Evolutionary conservation across 2,329 filamentous ascomycete species (phyloP).

Genomic region (Arthroderma sp.): DNA sequence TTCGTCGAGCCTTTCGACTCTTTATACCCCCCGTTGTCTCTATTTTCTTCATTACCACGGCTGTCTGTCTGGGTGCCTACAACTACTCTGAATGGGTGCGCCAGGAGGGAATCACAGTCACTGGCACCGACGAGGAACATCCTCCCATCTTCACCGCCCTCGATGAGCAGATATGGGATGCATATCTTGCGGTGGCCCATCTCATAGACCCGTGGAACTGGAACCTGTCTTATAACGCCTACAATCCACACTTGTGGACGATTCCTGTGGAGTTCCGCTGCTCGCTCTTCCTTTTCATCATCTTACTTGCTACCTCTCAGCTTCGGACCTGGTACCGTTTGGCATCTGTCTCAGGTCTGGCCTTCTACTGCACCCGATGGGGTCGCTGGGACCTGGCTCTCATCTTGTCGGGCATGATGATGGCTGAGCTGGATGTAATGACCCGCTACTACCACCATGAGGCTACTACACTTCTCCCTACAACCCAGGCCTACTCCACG

Average conservation of each 20-base stretch:
- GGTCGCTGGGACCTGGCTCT: slow-evolving; percentile 35
- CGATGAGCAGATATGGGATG: slow-evolving; percentile 28
- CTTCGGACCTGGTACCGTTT: slow-evolving; percentile 26
- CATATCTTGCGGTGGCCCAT: slow-evolving; percentile 24
- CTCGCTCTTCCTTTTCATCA: slow-evolving; percentile 34
- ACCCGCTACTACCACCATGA: slow-evolving; percentile 30
- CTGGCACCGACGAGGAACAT: slow-evolving; percentile 34
- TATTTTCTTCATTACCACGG: slow-evolving; percentile 28
- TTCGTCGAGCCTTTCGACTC: slow-evolving; percentile 33
- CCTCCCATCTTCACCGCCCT: slow-evolving; percentile 26
- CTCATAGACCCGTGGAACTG: slow-evolving; percentile 31
- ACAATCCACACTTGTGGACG: slow-evolving; percentile 38
- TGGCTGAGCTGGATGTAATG: slow-evolving; percentile 33
- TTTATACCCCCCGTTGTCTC: slow-evolving; percentile 32
- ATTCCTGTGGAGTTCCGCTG: slow-evolving; percentile 37
- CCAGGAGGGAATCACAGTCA: slow-evolving; percentile 27
- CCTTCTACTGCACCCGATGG: slow-evolving; percentile 32
- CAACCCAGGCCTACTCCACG: not conserved
- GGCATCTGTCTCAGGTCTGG: slow-evolving; percentile 22
- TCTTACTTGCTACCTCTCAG: slow-evolving; percentile 31
- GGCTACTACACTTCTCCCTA: not conserved
- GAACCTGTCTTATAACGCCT: slow-evolving; percentile 32
- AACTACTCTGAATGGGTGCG: slow-evolving; percentile 29
- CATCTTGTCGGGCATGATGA: slow-evolving; percentile 33
- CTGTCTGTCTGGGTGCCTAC: slow-evolving; percentile 33